phyloP scores from a whole-genome alignment of 345 rosid species.

The Aurinia saxatilis region DNA sequence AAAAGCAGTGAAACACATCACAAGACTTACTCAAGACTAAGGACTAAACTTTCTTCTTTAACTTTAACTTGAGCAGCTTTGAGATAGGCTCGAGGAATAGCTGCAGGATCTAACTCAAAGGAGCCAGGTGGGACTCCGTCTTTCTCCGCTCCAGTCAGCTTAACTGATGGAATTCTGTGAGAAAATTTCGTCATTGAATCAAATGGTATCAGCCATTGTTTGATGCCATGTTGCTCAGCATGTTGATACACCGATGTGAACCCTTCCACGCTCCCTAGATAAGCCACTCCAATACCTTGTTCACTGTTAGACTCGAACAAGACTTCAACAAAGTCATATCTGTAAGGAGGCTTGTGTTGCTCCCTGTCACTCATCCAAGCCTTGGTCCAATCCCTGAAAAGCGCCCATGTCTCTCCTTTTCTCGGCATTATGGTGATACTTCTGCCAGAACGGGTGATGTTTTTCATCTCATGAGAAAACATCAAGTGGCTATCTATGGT shows the following conservation, averaged over 20 bases:
- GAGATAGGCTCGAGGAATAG: conserved; percentile 36
- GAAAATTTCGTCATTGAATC: conserved; percentile 54
- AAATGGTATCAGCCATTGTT: conserved; percentile 21
- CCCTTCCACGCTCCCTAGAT: conserved; percentile 54
- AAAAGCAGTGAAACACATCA: too few species aligned
- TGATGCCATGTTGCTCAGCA: conserved; percentile 11
- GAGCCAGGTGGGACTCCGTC: conserved; percentile 58
- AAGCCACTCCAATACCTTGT: conserved; percentile 53
- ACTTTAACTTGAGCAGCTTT: too few species aligned
- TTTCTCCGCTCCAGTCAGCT: conserved; percentile 56
- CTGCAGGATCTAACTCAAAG: conserved; percentile 68
- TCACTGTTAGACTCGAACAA: conserved; percentile 32
- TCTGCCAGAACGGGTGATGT: not conserved
- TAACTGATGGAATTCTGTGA: conserved; percentile 56
- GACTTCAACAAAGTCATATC: conserved; percentile 59
- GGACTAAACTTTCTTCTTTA: too few species aligned
- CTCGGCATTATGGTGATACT: conserved; percentile 39
- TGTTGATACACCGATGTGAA: conserved; percentile 53
- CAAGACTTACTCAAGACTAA: too few species aligned
- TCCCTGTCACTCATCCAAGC: conserved; percentile 7
- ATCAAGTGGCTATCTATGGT: conserved; percentile 22
- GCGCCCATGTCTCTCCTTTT: conserved; percentile 83
- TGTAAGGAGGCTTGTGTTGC: conserved; percentile 36
- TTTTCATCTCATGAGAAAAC: conserved; percentile 56
- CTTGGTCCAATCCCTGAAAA: conserved; percentile 56